Percentiles rank a stretch among this genome's conserved stretches.
Conservation (phyloP, 371 early-diverging fungal species). For the Homolaphlyctis polyrhiza region DNA sequence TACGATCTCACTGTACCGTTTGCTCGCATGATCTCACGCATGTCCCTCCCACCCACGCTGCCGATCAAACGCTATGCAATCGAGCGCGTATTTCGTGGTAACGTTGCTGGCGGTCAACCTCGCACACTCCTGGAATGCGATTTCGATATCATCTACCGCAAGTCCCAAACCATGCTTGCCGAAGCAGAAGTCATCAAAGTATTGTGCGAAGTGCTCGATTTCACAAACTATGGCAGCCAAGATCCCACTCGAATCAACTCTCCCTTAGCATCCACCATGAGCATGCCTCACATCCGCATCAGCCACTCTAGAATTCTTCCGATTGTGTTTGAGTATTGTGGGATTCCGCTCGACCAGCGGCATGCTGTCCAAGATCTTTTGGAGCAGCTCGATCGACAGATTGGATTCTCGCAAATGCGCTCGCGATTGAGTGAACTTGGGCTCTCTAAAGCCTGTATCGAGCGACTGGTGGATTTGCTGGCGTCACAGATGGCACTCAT, state of each 20-base stretch:
- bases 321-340: slow-evolving; percentile 14
- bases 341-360: slow-evolving; percentile 22
- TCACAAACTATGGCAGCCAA: slow-evolving; percentile 53
- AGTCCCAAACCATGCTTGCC: slow-evolving; percentile 61
- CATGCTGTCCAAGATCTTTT: slow-evolving; percentile 31
- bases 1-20: slow-evolving; percentile 91
- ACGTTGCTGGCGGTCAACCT: slow-evolving; percentile 60
- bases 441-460: background rate
- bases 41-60: slow-evolving; percentile 37
- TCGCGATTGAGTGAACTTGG: slow-evolving; percentile 13
- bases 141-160: slow-evolving; percentile 83
- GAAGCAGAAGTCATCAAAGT: slow-evolving; percentile 89
- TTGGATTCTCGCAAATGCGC: slow-evolving; percentile 12
- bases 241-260: too few relatives aligned
- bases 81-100: slow-evolving; percentile 71
- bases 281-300: slow-evolving; percentile 25
- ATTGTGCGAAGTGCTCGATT: slow-evolving; percentile 76
- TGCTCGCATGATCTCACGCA: slow-evolving; percentile 76
- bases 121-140: slow-evolving; percentile 73
- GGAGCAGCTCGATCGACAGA: slow-evolving; percentile 37
- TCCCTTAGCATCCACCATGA: background rate
- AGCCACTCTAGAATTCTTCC: slow-evolving; percentile 32
- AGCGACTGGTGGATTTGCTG: background rate
- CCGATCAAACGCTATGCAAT: slow-evolving; percentile 81
- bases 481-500: too few relatives aligned